Evolutionary conservation across 352 stramenopile species (phyloP).

Genomic region (Halophytophthora polymorphica): DNA sequence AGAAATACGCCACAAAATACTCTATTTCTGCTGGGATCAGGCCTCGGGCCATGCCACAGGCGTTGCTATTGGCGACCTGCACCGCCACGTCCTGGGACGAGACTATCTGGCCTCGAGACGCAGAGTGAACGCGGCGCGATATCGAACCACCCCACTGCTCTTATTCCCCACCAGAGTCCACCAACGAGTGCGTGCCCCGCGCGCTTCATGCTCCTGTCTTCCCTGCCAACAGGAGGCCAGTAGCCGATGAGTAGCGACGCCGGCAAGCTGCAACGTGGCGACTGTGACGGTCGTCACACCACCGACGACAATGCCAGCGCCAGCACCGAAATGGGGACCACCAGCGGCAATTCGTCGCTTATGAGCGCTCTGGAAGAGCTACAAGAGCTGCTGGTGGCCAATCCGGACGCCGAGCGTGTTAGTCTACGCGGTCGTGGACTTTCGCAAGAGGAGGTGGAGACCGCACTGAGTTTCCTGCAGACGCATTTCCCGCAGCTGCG

Average conservation of each 20-base stretch:
- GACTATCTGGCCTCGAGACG: no score
- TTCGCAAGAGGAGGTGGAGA: conserved; percentile 25
- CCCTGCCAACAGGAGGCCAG: no score
- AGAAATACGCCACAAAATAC: no score
- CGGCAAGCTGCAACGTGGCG: neutral
- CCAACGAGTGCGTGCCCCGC: no score
- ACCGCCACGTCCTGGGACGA: no score
- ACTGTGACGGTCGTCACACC: neutral
- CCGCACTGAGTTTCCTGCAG: conserved; percentile 30
- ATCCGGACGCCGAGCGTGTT: conserved; percentile 41
- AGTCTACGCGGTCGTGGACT: conserved; percentile 35
- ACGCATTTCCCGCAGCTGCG: conserved; percentile 41
- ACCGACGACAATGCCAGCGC: conserved; percentile 22
- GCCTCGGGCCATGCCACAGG: no score
- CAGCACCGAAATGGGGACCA: neutral
- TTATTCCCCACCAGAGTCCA: no score
- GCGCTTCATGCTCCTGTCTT: no score
- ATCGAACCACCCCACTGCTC: no score
- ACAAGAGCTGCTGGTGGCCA: conserved; percentile 32
- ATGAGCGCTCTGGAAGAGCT: conserved; percentile 51
- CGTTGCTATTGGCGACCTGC: no score
- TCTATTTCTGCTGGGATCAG: no score
- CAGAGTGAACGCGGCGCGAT: no score
- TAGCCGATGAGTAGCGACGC: conserved; percentile 15
- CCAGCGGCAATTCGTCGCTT: conserved; percentile 13